Evolutionary conservation across 2,329 filamentous ascomycete species (phyloP).

Genomic region (Clarireedia homoeocarpa): DNA sequence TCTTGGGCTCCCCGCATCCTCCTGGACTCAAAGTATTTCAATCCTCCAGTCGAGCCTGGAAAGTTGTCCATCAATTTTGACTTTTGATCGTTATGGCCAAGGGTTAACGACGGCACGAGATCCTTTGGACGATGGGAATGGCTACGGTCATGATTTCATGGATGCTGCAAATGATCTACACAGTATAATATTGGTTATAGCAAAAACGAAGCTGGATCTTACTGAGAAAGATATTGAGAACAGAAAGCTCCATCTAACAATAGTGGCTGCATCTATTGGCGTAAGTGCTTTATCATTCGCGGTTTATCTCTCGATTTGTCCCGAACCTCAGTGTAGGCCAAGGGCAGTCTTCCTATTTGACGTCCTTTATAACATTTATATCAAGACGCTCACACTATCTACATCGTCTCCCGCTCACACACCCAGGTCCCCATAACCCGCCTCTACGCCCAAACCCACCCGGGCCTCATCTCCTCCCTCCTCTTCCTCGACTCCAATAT

Average conservation of each 20-base stretch:
- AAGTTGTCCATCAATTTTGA: conserved; percentile 26
- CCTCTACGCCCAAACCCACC: conserved; percentile 26
- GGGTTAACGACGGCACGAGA: conserved; percentile 21
- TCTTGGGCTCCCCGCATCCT: conserved; percentile 24
- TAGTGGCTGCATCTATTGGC: conserved; percentile 29
- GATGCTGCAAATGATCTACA: conserved; percentile 26
- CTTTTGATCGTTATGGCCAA: conserved; percentile 29
- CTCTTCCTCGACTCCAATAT: conserved; percentile 31
- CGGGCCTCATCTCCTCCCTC: conserved; percentile 23
- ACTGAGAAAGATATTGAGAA: neutral
- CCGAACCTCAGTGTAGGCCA: too few species aligned
- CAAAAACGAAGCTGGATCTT: conserved; percentile 12
- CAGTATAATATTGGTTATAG: conserved; percentile 22
- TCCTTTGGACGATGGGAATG: conserved; percentile 21
- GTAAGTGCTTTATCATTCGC: conserved; percentile 7
- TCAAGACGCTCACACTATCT: too few species aligned
- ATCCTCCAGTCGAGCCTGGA: conserved; percentile 15
- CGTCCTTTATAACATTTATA: neutral
- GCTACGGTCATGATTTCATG: conserved; percentile 26
- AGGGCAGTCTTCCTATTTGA: neutral
- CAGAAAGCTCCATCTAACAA: conserved; percentile 18
- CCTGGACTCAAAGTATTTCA: conserved; percentile 26
- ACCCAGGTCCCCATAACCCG: conserved; percentile 21
- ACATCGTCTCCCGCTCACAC: neutral
- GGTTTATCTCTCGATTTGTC: too few species aligned